A percentile compares a stretch with the other conserved stretches of the same genome.
phyloP scores from a whole-genome alignment of 2,329 filamentous ascomycete species.

The Scytalidium sp. region DNA sequence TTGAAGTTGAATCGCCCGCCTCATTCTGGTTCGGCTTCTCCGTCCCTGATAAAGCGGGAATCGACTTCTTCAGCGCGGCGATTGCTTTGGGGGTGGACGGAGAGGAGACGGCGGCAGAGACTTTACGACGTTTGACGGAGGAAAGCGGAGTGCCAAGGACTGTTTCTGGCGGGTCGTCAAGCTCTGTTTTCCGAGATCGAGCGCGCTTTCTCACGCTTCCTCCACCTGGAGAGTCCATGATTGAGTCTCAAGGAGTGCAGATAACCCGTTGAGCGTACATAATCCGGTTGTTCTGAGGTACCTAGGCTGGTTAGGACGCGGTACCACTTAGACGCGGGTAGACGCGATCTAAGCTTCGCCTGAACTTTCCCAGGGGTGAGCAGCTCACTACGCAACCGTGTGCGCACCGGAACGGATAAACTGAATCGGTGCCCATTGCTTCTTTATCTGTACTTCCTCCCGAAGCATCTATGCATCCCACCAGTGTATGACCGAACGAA shows the following conservation, averaged over 20 bases:
- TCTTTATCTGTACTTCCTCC: no score
- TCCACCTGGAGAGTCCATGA: neutral
- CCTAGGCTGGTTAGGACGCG: neutral
- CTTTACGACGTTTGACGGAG: slow-evolving; percentile 14
- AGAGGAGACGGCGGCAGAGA: slow-evolving; percentile 6
- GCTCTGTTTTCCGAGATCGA: neutral
- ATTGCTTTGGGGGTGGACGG: slow-evolving; percentile 18
- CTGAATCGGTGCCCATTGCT: no score
- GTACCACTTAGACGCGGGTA: no score
- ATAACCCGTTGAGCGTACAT: neutral
- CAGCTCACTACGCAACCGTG: no score
- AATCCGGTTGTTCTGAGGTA: neutral
- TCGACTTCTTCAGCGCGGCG: slow-evolving; percentile 16
- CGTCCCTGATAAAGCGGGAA: slow-evolving; percentile 7
- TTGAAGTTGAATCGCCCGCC: slow-evolving; percentile 19
- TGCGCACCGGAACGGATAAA: no score
- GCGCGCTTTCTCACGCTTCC: neutral
- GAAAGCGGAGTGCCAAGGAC: neutral
- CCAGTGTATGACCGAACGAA: no score
- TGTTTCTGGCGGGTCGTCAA: neutral
- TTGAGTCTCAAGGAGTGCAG: neutral
- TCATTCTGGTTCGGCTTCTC: slow-evolving; percentile 2
- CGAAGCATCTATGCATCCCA: no score
- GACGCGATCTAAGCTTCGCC: no score
- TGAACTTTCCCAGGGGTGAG: no score